Evolutionary conservation across 768 basidiomycete genomes (phyloP).

Genomic region (Cytidiella melzeri): DNA sequence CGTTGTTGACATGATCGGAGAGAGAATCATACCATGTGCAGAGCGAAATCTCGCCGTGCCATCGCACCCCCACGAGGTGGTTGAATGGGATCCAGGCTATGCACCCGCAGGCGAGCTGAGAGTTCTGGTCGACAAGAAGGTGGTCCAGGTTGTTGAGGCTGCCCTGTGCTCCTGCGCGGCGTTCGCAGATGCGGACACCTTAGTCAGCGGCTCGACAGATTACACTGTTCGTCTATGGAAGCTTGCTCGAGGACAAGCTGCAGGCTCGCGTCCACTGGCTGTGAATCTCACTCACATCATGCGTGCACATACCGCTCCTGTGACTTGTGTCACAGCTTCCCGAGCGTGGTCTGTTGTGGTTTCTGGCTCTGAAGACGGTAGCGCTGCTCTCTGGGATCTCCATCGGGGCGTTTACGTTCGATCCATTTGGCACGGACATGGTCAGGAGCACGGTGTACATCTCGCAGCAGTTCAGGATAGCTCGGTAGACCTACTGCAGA

Average conservation of each 20-base stretch:
- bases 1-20: conserved; percentile 49
- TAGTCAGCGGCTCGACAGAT: conserved; percentile 79
- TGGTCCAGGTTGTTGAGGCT: conserved; percentile 73
- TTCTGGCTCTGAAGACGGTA: conserved; percentile 83
- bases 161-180: conserved; percentile 66
- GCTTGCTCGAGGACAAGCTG: conserved; percentile 35
- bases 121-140: conserved; percentile 57
- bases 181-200: conserved; percentile 66
- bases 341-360: conserved; percentile 77
- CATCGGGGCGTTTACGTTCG: conserved; percentile 77
- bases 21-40: conserved; percentile 56
- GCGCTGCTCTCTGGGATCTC: conserved; percentile 85
- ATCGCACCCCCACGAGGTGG: conserved; percentile 54
- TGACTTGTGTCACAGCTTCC: conserved; percentile 67
- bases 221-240: conserved; percentile 84
- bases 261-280: conserved; percentile 23
- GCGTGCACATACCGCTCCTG: conserved; percentile 68
- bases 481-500: conserved; percentile 42
- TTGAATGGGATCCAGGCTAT: conserved; percentile 52
- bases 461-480: conserved; percentile 80
- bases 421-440: conserved; percentile 64
- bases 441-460: conserved; percentile 40
- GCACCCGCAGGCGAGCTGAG: conserved; percentile 50
- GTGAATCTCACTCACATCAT: conserved; percentile 62
- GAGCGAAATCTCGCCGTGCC: conserved; percentile 54